Evolutionary conservation across 768 basidiomycete species (phyloP).

Genomic region (Glaciozyma antarctica): DNA sequence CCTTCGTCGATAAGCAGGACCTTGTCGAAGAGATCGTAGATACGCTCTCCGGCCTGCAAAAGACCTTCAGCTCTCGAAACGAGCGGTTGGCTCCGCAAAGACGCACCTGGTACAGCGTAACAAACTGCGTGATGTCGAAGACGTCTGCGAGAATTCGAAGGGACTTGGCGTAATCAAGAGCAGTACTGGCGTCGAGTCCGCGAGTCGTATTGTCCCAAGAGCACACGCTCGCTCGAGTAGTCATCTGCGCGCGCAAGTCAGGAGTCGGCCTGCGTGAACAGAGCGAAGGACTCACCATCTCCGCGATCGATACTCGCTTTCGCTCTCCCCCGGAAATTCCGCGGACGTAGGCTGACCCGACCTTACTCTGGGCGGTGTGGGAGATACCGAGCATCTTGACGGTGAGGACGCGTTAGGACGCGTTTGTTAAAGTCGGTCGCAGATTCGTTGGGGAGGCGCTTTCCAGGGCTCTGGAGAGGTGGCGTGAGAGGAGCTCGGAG

Average conservation of each 20-base stretch:
- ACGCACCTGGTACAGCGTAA: slow-evolving; percentile 44
- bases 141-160: slow-evolving; percentile 72
- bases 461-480: background rate
- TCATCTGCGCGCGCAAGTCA: slow-evolving; percentile 20
- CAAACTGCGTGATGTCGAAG: slow-evolving; percentile 43
- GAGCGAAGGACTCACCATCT: slow-evolving; percentile 8
- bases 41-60: slow-evolving; percentile 46
- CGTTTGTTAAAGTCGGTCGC: slow-evolving; percentile 36
- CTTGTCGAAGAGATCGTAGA: slow-evolving; percentile 60
- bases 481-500: no score
- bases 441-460: slow-evolving; percentile 31
- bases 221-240: slow-evolving; percentile 36
- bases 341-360: slow-evolving; percentile 64
- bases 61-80: slow-evolving; percentile 43
- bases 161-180: slow-evolving; percentile 68
- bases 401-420: slow-evolving; percentile 18
- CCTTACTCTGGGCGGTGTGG: slow-evolving; percentile 57
- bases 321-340: slow-evolving; percentile 45
- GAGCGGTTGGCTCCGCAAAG: background rate
- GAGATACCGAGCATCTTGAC: slow-evolving; percentile 61
- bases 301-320: slow-evolving; percentile 37
- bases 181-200: slow-evolving; percentile 62
- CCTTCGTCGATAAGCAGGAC: slow-evolving; percentile 69
- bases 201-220: slow-evolving; percentile 56
- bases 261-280: background rate